A percentile compares a stretch with the other conserved stretches of the same genome.
These are phyloP conservation scores for Evernia prunastri DNA, from an alignment of 495 filamentous ascomycete species.

Conservation along the genomic window DNA sequence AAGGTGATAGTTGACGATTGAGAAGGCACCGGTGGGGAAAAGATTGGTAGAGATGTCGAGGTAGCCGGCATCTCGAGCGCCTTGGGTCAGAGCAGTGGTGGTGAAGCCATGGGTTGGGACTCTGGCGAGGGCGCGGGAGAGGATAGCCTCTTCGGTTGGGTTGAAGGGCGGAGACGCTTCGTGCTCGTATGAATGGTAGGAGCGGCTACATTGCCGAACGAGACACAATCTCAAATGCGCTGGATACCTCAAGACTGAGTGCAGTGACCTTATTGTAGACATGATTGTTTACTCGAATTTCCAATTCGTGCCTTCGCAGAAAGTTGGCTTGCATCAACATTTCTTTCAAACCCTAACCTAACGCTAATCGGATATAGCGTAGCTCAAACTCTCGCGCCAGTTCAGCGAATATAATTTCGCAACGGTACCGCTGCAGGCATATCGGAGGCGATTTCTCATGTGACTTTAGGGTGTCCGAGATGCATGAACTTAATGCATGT, in stretches of 20 bases:
- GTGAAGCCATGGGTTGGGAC: conserved; percentile 83
- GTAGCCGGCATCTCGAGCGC: conserved; percentile 76
- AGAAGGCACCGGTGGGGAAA: conserved; percentile 71
- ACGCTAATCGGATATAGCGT: background rate
- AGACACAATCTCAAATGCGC: background rate
- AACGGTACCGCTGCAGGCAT: conserved; percentile 5
- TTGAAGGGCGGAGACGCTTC: conserved; percentile 58
- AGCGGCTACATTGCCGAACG: conserved; percentile 24
- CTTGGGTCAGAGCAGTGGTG: conserved; percentile 58
- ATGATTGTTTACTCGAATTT: background rate
- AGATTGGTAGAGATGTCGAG: conserved; percentile 79
- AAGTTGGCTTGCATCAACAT: background rate
- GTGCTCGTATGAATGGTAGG: conserved; percentile 70
- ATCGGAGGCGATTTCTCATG: background rate
- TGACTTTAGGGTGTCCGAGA: conserved; percentile 6
- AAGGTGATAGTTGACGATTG: conserved; percentile 76
- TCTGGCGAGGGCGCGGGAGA: conserved; percentile 69
- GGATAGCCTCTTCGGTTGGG: conserved; percentile 65
- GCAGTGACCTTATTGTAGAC: background rate
- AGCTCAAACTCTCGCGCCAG: background rate
- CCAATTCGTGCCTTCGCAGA: no score
- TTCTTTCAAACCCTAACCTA: background rate
- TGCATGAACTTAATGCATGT: conserved; percentile 17
- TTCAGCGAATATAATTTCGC: background rate
- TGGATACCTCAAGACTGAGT: conserved; percentile 5